phyloP scores from a whole-genome alignment of 805 yeast genomes.

The Yarrowia porcina region DNA sequence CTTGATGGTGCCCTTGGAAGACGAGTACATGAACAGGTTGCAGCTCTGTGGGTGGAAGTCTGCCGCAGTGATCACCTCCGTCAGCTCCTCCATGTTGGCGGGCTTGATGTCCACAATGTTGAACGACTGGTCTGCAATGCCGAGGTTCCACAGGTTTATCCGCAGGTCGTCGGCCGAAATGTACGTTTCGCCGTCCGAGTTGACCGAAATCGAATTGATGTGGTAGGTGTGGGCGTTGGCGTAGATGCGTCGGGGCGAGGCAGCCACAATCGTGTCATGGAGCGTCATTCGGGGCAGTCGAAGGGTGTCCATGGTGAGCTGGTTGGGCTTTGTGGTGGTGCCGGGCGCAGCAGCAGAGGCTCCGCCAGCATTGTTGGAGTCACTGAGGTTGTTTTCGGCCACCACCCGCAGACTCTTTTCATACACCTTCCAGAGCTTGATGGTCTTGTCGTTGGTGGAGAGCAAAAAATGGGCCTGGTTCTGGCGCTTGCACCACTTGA shows the following conservation, averaged over 20 bases:
- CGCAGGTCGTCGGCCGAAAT: slow-evolving; percentile 91
- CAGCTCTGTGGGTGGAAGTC: slow-evolving; percentile 94
- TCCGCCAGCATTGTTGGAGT: slow-evolving; percentile 36
- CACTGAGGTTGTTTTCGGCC: slow-evolving; percentile 72
- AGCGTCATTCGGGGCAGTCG: slow-evolving; percentile 84
- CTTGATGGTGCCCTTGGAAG: slow-evolving; percentile 93
- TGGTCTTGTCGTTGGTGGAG: slow-evolving; percentile 96
- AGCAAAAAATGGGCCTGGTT: slow-evolving; percentile 87
- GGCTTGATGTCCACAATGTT: slow-evolving; percentile 98
- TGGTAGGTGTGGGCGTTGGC: slow-evolving; percentile 98
- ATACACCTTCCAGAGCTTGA: slow-evolving; percentile 93
- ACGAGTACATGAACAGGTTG: slow-evolving; percentile 90
- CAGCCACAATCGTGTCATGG: slow-evolving; percentile 93
- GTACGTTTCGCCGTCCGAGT: slow-evolving; percentile 94
- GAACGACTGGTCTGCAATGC: slow-evolving; percentile 90
- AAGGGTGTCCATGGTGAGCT: slow-evolving; percentile 43
- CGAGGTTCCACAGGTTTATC: slow-evolving; percentile 92
- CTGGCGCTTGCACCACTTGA: slow-evolving; percentile 88
- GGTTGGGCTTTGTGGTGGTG: slow-evolving; percentile 30
- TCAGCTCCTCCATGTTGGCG: slow-evolving; percentile 96
- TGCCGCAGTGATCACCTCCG: slow-evolving; percentile 95
- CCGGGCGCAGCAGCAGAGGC: slow-evolving; percentile 27
- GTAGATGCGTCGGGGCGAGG: slow-evolving; percentile 86
- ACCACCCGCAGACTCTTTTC: slow-evolving; percentile 91
- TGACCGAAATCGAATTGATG: slow-evolving; percentile 90